A percentile compares a stretch with the other conserved stretches of the same genome.
phyloP scores from a whole-genome alignment of 768 basidiomycete species.

The Podaxis mareebaensis region DNA sequence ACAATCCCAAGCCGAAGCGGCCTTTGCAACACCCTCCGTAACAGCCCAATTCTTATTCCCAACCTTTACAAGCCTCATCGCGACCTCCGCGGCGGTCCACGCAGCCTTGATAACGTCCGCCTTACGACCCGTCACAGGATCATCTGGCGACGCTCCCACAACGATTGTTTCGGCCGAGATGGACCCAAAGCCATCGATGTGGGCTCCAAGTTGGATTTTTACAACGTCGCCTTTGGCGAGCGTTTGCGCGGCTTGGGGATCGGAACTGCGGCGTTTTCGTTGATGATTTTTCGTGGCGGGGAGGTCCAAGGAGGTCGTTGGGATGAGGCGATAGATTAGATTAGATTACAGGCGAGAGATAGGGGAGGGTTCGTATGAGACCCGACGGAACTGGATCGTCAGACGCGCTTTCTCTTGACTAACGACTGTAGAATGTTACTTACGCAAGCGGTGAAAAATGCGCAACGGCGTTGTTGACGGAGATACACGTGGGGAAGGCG shows the following conservation, averaged over 20 bases:
- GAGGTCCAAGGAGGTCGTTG: background rate
- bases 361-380: background rate
- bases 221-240: constrained; percentile 90
- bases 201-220: constrained; percentile 94
- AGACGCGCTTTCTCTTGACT: background rate
- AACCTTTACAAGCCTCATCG: constrained; percentile 87
- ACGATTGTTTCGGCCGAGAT: constrained; percentile 93
- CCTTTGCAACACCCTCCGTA: constrained; percentile 80
- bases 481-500: constrained; percentile 92
- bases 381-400: constrained; percentile 8
- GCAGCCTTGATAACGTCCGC: constrained; percentile 95
- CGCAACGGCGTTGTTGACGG: constrained; percentile 93
- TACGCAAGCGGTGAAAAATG: constrained; percentile 96
- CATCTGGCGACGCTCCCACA: constrained; percentile 71
- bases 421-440: constrained; percentile 40
- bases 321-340: background rate
- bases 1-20: constrained; percentile 74
- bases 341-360: constrained; percentile 16
- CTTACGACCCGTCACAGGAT: constrained; percentile 79
- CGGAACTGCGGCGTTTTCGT: constrained; percentile 51
- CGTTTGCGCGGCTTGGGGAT: constrained; percentile 64
- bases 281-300: background rate
- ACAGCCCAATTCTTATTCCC: constrained; percentile 96
- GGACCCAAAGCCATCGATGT: constrained; percentile 96
- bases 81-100: constrained; percentile 89